phyloP scores from a whole-genome alignment of 192 early-diverging fungal species.

The Coemansia sp. region DNA sequence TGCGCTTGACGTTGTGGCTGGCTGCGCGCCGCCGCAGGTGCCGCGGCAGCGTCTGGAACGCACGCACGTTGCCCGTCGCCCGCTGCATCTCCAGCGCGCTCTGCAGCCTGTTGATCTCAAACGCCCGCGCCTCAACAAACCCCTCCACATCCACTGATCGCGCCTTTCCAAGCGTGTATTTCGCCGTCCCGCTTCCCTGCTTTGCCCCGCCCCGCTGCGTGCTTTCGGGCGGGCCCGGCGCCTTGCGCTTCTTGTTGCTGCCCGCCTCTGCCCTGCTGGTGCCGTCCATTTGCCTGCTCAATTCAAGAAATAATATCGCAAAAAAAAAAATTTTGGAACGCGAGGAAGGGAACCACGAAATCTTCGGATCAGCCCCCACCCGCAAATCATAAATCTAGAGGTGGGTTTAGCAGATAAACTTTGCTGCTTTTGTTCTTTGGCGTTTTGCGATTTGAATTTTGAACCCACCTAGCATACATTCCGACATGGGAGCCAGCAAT shows the following conservation, averaged over 20 bases:
- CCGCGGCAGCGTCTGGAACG: slow-evolving; percentile 89
- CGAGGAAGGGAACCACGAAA: not conserved
- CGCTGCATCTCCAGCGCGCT: slow-evolving; percentile 66
- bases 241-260: slow-evolving; percentile 1
- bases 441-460: slow-evolving; percentile 3
- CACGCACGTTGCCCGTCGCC: slow-evolving; percentile 56
- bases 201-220: not conserved
- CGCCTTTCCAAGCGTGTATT: slow-evolving; percentile 40
- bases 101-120: slow-evolving; percentile 86
- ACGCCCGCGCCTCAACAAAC: slow-evolving; percentile 68
- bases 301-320: not conserved
- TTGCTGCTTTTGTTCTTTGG: no score
- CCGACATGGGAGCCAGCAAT: slow-evolving; percentile 43
- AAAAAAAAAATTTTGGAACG: not conserved
- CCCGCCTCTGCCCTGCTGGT: not conserved
- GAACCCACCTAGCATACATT: not conserved
- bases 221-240: not conserved
- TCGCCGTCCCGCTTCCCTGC: slow-evolving; percentile 3
- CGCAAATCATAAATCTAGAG: no score
- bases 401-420: no score
- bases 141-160: slow-evolving; percentile 38
- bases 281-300: not conserved
- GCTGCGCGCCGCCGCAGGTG: slow-evolving; percentile 92
- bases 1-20: slow-evolving; percentile 89
- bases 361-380: not conserved